These are phyloP conservation scores for Nephelium lappaceum DNA, from an alignment of 345 rosid genomes.

Conservation along the genomic window DNA sequence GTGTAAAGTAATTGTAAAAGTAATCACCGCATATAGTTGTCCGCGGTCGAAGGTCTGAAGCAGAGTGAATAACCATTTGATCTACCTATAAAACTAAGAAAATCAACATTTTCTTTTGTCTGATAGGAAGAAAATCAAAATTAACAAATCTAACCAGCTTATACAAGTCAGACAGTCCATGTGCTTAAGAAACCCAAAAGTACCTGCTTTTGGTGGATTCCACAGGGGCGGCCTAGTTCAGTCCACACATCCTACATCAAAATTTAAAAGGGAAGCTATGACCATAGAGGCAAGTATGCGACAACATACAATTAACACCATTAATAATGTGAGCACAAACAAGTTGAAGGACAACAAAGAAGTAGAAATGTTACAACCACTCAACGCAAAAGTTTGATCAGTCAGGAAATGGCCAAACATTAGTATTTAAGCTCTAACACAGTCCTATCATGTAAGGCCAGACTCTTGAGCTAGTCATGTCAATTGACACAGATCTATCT, in stretches of 20 bases:
- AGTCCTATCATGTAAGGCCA: not conserved
- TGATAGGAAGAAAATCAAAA: slow-evolving; percentile 29
- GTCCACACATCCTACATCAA: slow-evolving; percentile 91
- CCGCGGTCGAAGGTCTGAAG: slow-evolving; percentile 81
- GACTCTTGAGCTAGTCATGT: not conserved
- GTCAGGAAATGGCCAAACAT: not conserved
- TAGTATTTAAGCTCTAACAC: not conserved
- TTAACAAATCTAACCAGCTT: slow-evolving; percentile 8
- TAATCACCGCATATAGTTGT: slow-evolving; percentile 92
- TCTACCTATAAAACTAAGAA: slow-evolving; percentile 62
- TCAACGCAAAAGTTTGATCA: not conserved
- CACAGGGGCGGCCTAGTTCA: slow-evolving; percentile 97
- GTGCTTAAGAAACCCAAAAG: slow-evolving; percentile 1
- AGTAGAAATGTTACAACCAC: not conserved
- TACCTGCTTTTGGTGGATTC: slow-evolving; percentile 98
- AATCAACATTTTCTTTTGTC: too few relatives aligned
- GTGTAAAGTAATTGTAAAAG: slow-evolving; percentile 92
- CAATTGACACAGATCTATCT: not conserved
- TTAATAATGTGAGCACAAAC: not conserved
- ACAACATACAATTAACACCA: not conserved
- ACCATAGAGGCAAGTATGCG: slow-evolving; percentile 4
- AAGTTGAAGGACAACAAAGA: not conserved
- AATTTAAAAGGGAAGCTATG: slow-evolving; percentile 15
- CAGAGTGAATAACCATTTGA: slow-evolving; percentile 98
- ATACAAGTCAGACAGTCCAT: not conserved